Base-by-base conservation (phyloP, 768 basidiomycete species). In the Russula olivacea region DNA sequence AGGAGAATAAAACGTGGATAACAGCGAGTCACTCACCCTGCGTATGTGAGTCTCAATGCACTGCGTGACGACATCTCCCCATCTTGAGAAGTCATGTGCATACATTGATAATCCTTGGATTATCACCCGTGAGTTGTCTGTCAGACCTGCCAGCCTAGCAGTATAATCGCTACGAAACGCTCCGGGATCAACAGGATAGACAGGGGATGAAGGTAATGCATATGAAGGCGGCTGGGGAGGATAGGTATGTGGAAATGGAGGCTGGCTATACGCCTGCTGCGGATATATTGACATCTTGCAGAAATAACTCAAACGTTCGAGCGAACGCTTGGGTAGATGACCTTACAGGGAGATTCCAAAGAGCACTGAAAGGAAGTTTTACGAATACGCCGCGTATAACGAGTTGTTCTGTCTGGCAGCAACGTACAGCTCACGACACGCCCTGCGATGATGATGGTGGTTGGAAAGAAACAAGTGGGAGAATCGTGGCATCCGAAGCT, bases 51-150 rank as follows among this genome's bases (percentile, higher is more conserved):
- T 76, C 69, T 93, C 90, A 40, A 96, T 74, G 72, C 89, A 91
- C 66, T 91, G 83, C 1, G 85, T 85, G 28, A 95, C 89, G 65
- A 91, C 84, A 58, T 87, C 84, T 59, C 87, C 83, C 76, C 85
- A 91, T 48, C 88, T 83, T 43, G 82, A 75, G 72, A 89, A 88
- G 59, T 96, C 90, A 76, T 93, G 89, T 58, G 97, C 96, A 68
- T 91, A 83, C 81, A 94, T 86, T 38, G 97, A 98, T 17, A 99
- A 76, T 64, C 82, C 83, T 77, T 97, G 93, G 67, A 99, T 99
- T 65, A 97, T 85, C 11, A 93, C 89, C 71, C 94, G 87, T 68
- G 94, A 96, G 76, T 98, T 99, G 80, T 94, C 87, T 56, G 86
- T 91, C 66, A 99, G 87, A 66, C 87, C 84, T 70, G 83, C 77